Evolutionary conservation across 2,329 filamentous ascomycete species (phyloP).

Genomic region (Knufia fluminis): DNA sequence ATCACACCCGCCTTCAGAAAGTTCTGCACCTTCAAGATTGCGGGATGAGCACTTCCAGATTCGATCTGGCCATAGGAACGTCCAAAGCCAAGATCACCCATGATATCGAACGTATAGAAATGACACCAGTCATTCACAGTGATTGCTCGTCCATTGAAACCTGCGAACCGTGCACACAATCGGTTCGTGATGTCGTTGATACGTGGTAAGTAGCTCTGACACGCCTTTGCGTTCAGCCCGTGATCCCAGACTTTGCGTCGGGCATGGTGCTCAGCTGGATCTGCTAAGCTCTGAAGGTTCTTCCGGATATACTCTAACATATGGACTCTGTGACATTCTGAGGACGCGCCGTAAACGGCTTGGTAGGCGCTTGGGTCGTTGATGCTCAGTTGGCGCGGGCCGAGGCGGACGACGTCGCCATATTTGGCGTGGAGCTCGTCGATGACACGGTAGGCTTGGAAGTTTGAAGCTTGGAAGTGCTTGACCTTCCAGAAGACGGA

Average conservation of each 20-base stretch:
- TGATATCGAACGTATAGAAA: constrained; percentile 17
- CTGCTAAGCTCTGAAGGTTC: constrained; percentile 6
- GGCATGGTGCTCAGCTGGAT: constrained; percentile 10
- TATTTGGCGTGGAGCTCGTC: constrained; percentile 12
- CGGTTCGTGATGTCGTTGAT: constrained; percentile 6
- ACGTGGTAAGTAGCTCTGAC: constrained; percentile 8
- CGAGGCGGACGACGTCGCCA: constrained; percentile 12
- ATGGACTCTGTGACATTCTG: constrained; percentile 1
- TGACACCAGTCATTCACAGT: constrained; percentile 14
- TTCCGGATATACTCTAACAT: constrained; percentile 1
- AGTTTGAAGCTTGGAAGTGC: neutral
- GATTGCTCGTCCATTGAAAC: constrained; percentile 6
- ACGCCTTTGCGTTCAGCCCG: neutral
- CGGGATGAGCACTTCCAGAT: constrained; percentile 1
- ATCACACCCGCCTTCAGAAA: neutral
- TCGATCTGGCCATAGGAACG: constrained; percentile 9
- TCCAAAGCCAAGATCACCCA: constrained; percentile 15
- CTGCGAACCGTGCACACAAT: constrained; percentile 1
- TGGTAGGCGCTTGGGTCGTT: constrained; percentile 5
- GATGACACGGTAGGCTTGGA: constrained; percentile 8
- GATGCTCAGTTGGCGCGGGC: constrained; percentile 9
- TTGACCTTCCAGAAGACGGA: constrained; percentile 19
- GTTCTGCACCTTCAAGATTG: neutral
- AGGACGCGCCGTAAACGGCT: constrained; percentile 1
- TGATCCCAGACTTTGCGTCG: constrained; percentile 9